phyloP scores from a whole-genome alignment of 2,329 filamentous ascomycete genomes.

The Cercospora sojina region DNA sequence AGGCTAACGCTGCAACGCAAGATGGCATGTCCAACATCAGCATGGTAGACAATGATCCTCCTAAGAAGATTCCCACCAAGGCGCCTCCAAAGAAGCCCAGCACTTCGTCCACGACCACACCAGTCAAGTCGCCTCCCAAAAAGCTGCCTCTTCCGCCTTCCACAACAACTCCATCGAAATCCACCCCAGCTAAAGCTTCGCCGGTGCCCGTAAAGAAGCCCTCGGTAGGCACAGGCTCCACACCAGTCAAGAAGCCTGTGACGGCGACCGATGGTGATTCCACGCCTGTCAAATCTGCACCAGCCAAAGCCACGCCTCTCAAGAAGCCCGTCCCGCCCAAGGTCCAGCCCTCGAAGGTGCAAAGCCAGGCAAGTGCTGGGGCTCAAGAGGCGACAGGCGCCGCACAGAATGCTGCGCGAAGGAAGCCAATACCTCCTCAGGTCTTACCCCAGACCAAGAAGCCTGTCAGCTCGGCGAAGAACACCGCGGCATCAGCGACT shows the following conservation, averaged over 20 bases:
- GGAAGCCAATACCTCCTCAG: constrained; percentile 26
- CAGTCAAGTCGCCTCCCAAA: constrained; percentile 5
- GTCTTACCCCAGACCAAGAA: constrained; percentile 23
- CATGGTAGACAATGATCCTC: constrained; percentile 38
- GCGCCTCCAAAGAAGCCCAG: constrained; percentile 18
- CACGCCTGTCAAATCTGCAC: constrained; percentile 17
- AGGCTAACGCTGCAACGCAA: constrained; percentile 14
- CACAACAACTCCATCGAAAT: constrained; percentile 16
- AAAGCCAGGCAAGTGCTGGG: constrained; percentile 20
- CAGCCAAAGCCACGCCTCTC: constrained; percentile 16
- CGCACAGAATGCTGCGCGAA: constrained; percentile 4
- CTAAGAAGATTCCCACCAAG: constrained; percentile 31
- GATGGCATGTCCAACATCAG: constrained; percentile 35
- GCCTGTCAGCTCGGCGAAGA: constrained; percentile 8
- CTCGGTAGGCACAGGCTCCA: constrained; percentile 15
- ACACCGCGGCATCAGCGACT: constrained; percentile 12
- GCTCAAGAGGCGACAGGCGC: constrained; percentile 19
- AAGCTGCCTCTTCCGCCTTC: constrained; percentile 1
- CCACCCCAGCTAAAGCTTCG: constrained; percentile 21
- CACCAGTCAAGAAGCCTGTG: constrained; percentile 21
- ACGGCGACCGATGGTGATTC: constrained; percentile 23
- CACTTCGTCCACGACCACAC: constrained; percentile 23
- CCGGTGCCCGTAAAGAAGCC: constrained; percentile 28
- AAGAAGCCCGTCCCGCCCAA: constrained; percentile 25
- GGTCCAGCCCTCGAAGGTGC: constrained; percentile 22